Base-by-base conservation (phyloP, 2,329 filamentous ascomycete species). In the Penicillium brevicompactum region DNA sequence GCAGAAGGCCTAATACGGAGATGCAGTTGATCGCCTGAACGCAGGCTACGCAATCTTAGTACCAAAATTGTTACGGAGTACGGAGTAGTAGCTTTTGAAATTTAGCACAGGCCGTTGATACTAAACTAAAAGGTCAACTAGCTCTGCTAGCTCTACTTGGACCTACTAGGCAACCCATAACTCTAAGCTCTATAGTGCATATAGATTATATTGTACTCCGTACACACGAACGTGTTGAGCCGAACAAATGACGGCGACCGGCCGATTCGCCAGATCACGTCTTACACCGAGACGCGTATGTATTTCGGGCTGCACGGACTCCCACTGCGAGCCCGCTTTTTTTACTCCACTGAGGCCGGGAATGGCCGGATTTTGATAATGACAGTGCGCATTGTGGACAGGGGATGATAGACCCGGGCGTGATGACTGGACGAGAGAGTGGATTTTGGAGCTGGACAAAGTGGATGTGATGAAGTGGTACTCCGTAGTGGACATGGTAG, bases 281-380 rank as follows among this genome's bases (percentile, higher is more conserved):
- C 50, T 44, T 32, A 52, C 22, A 59, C 57, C 67, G 67, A 70
- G 69, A 69, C 67, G 68, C 61, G 70, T 67, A 67, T 68, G 67
- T 71, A 70, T 68, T 58, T 67, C 64, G 60, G 37, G 65, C 67
- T 70, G 70, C 70, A 72, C 69, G 66, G 69, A 70, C 69, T 60
- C 46, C 47, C 44, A 43, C 44, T 31, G 16, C 34, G 6, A 49
- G 43, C 47, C 48, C 41, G 34, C 58, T 56, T 41, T 37, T 37
- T 56, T 58, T 60, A 55, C 51, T 51, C 54, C 57, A 66, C 58
- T n/a, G 51, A 41, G 38, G 10, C 63, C 63, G 62, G 62, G 59
- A 67, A 65, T 67, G 63, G 52, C 65, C 59, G 63, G 42, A 48
- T 46, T 46, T 46, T 34, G 37, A 31, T 44, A 38, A 30, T 14